These are phyloP conservation scores for Fusarium agapanthi DNA, from an alignment of 2,329 filamentous ascomycete species.

Conservation along the genomic window DNA sequence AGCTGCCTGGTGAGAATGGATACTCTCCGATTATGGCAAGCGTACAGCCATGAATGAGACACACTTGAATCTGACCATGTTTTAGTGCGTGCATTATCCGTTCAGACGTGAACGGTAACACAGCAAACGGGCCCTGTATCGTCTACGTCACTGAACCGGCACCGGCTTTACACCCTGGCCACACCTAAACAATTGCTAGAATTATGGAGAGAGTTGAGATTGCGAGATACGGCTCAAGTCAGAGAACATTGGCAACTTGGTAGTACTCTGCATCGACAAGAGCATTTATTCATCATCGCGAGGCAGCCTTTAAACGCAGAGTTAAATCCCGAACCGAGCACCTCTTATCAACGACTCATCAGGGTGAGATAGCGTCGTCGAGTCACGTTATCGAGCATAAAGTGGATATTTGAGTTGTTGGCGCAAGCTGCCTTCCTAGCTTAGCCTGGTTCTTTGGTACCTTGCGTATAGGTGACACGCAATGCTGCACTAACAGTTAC, in stretches of 20 bases:
- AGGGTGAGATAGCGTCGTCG: constrained; percentile 30
- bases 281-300: background rate
- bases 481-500: constrained; percentile 29
- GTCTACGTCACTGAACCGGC: constrained; percentile 24
- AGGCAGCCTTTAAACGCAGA: background rate
- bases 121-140: background rate
- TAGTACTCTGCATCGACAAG: background rate
- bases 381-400: constrained; percentile 38
- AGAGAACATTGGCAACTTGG: background rate
- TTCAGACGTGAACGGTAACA: constrained; percentile 19
- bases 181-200: background rate
- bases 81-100: constrained; percentile 32
- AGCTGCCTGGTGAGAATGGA: background rate
- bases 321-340: constrained; percentile 16
- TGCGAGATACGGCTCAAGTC: background rate
- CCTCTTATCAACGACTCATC: constrained; percentile 39
- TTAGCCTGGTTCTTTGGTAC: constrained; percentile 7
- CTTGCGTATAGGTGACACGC: constrained; percentile 27
- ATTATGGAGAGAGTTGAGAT: background rate
- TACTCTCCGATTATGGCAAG: background rate
- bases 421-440: constrained; percentile 17
- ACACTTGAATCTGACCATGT: constrained; percentile 10
- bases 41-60: background rate
- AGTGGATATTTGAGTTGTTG: constrained; percentile 26
- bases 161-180: background rate